Evolutionary conservation across 805 yeast species (phyloP).

Genomic region (Candida ficus): DNA sequence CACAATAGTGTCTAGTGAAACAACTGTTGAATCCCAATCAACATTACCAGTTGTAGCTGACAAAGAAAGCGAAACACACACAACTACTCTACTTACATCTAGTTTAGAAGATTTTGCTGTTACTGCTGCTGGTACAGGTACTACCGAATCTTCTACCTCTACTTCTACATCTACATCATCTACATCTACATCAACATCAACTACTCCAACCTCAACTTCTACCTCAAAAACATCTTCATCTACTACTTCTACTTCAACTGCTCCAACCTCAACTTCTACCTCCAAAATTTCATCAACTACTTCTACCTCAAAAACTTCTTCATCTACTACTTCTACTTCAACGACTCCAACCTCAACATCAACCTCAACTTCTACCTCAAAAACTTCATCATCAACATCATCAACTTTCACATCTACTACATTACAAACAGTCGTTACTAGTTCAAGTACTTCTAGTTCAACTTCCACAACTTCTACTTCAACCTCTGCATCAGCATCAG

Average conservation of each 20-base stretch:
- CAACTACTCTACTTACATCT: too few relatives aligned
- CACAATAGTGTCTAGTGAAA: too few relatives aligned
- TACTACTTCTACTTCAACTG: conserved; percentile 1
- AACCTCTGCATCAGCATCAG: not conserved
- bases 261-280: not conserved
- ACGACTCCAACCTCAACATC: not conserved
- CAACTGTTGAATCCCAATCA: not conserved
- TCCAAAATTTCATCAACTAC: not conserved
- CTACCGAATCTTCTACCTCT: not conserved
- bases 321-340: not conserved
- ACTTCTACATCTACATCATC: not conserved
- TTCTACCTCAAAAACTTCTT: not conserved
- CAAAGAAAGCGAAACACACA: too few relatives aligned
- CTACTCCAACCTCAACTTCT: not conserved
- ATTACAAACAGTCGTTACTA: too few relatives aligned
- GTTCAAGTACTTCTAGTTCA: conserved; percentile 1
- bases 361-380: conserved; percentile 7
- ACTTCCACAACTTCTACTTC: conserved; percentile 7
- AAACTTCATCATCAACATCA: conserved; percentile 3
- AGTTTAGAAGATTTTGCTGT: too few relatives aligned
- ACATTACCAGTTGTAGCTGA: too few relatives aligned
- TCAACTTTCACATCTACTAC: not conserved
- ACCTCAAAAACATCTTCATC: not conserved
- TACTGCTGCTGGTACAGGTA: too few relatives aligned
- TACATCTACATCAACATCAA: not conserved